Evolutionary conservation across 768 basidiomycete genomes (phyloP).

Genomic region (Gelatoporia subvermispora): DNA sequence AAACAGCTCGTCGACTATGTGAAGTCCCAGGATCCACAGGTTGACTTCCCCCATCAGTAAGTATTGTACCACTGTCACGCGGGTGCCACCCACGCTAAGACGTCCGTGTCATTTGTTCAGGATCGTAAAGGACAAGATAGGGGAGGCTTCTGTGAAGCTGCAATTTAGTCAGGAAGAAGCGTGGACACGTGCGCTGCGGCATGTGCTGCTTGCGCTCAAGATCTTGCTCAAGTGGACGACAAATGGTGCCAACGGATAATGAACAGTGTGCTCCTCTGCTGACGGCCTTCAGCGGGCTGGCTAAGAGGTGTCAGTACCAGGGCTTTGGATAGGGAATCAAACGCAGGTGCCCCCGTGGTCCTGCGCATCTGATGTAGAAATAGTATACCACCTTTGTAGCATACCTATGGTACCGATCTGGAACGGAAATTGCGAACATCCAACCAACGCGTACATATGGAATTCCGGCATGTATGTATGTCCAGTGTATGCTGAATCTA

Average conservation of each 20-base stretch:
- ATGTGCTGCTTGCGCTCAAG: slow-evolving; percentile 86
- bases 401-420: too few relatives aligned
- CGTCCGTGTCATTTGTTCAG: slow-evolving; percentile 35
- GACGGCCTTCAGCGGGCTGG: too few relatives aligned
- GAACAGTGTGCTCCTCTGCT: background rate
- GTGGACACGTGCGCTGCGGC: slow-evolving; percentile 91
- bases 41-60: slow-evolving; percentile 87
- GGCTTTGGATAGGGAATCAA: too few relatives aligned
- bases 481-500: too few relatives aligned
- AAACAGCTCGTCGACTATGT: slow-evolving; percentile 89
- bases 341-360: too few relatives aligned
- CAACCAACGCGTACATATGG: too few relatives aligned
- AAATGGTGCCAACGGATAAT: slow-evolving; percentile 63
- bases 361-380: too few relatives aligned
- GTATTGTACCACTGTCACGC: slow-evolving; percentile 27
- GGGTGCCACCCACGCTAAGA: background rate
- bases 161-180: slow-evolving; percentile 94
- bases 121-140: slow-evolving; percentile 91
- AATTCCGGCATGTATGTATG: too few relatives aligned
- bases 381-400: too few relatives aligned
- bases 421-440: too few relatives aligned
- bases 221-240: slow-evolving; percentile 86
- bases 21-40: slow-evolving; percentile 59
- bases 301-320: too few relatives aligned
- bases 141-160: slow-evolving; percentile 88